Base-by-base conservation (phyloP, 495 filamentous ascomycete species). In the Trichocladium uniseriatum region DNA sequence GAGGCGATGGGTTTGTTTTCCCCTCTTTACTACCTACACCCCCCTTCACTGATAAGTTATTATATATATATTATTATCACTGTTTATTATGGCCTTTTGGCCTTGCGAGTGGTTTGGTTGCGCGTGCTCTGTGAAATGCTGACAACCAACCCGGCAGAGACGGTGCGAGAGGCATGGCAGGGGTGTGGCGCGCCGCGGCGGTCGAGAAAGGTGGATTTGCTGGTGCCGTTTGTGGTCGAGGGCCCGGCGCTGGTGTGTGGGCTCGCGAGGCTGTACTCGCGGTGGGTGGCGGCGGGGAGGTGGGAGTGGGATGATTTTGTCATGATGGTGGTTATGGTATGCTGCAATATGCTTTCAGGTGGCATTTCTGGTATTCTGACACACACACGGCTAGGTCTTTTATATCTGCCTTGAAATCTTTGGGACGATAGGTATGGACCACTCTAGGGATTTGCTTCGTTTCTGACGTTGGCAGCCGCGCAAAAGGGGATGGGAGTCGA, bases 241-340 rank as follows among this genome's bases (percentile, higher is more conserved):
- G 45, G 55, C 8, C 43, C 52, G 18, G 59, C 53, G 3, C 18
- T 54, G 28, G 10, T 62, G 8, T 54, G 51, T 24, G 43, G 51
- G n/a, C 6, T 54, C 13, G 28, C 57, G 8, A 16, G 59, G 29
- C 31, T 62, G 11, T 62, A 54, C 24, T 59, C 59, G 27, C 24
- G 56, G 15, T 55, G 53, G 53, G 51, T 44, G 51, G 46, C 43
- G 8, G 19, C 21, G 5, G 27, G 21, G 13, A 13, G 44, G 10
- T 55, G 54, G 35, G 59, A 58, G 44, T 36, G 47, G 24, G 59
- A 62, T 32, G 59, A 62, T 29, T 59, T 53, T 32, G 46, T 62
- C 36, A 62, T 58, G 56, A 49, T 57, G 24, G 51, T 45, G 13
- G 53, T 55, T 24, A 38, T 44, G 47, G 53, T 59, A 52, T 0